phyloP scores from a whole-genome alignment of 1,284 basidiomycete genomes.

The Melampsora americana region DNA sequence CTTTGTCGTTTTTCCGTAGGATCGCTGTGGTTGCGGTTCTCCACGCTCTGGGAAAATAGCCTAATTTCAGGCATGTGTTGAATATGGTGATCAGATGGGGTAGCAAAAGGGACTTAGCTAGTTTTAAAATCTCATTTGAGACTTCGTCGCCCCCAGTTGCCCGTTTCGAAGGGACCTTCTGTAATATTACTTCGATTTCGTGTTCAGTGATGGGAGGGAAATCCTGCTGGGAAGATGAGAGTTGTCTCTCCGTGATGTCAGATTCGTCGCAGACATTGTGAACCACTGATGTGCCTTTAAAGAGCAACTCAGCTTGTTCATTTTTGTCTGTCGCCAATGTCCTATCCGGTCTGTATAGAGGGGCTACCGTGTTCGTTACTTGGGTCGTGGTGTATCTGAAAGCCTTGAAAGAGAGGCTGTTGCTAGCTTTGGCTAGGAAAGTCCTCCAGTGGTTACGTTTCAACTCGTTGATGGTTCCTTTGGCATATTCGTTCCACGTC shows the following conservation, averaged over 20 bases:
- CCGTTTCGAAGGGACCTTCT: not conserved
- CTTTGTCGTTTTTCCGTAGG: not conserved
- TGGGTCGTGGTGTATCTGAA: too few relatives aligned
- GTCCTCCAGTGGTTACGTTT: too few relatives aligned
- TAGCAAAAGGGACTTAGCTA: not conserved
- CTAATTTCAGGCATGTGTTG: not conserved
- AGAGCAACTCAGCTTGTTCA: slow-evolving; percentile 8
- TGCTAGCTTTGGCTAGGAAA: too few relatives aligned
- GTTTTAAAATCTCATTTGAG: not conserved
- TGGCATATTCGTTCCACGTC: too few relatives aligned
- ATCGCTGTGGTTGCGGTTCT: not conserved
- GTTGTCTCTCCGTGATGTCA: not conserved
- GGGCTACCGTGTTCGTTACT: too few relatives aligned
- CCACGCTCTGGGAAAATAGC: not conserved
- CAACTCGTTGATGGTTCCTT: too few relatives aligned
- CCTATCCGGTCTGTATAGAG: too few relatives aligned
- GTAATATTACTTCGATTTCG: not conserved
- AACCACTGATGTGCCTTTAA: not conserved
- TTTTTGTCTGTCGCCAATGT: not conserved
- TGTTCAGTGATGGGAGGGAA: not conserved
- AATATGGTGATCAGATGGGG: not conserved
- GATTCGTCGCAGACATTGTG: not conserved
- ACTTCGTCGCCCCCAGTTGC: slow-evolving; percentile 17
- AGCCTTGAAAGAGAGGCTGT: too few relatives aligned
- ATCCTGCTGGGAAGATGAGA: too few relatives aligned